Conservation (phyloP, 2,329 filamentous ascomycete species). For the Dryadomyces quercivorus region DNA sequence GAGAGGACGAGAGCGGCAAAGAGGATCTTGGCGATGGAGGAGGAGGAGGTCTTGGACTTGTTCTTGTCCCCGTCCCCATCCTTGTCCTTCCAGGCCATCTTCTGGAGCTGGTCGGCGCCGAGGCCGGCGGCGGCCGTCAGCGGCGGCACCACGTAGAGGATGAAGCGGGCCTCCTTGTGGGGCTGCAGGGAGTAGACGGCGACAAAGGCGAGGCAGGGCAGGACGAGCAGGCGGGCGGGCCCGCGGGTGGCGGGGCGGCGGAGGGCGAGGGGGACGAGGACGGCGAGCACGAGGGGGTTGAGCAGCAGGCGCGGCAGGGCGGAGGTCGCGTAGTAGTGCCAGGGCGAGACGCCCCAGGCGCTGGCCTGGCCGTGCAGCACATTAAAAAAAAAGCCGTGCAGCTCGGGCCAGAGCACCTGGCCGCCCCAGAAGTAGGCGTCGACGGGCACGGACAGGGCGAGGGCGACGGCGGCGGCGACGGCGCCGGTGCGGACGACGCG, state of each 20-base stretch:
- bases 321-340: constrained; percentile 75
- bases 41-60: not conserved
- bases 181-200: constrained; percentile 76
- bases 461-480: constrained; percentile 50
- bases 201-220: constrained; percentile 62
- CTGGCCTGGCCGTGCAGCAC: constrained; percentile 71
- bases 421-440: constrained; percentile 63
- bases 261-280: constrained; percentile 43
- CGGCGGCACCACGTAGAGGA: constrained; percentile 75
- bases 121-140: constrained; percentile 68
- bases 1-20: constrained; percentile 46
- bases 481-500: constrained; percentile 55
- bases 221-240: constrained; percentile 35
- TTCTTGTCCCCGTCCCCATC: not conserved
- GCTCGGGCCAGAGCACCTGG: constrained; percentile 72
- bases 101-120: constrained; percentile 56
- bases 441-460: constrained; percentile 58
- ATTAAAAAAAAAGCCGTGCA: constrained; percentile 84
- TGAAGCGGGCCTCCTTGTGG: constrained; percentile 93
- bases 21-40: constrained; percentile 33
- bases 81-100: not conserved
- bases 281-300: constrained; percentile 48
- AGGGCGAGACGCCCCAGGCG: constrained; percentile 78
- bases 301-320: constrained; percentile 72
- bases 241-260: constrained; percentile 30